A percentile compares a stretch with the other conserved stretches of the same genome.
phyloP scores from a whole-genome alignment of 2,329 filamentous ascomycete genomes.

The Tolypocladium inflatum region DNA sequence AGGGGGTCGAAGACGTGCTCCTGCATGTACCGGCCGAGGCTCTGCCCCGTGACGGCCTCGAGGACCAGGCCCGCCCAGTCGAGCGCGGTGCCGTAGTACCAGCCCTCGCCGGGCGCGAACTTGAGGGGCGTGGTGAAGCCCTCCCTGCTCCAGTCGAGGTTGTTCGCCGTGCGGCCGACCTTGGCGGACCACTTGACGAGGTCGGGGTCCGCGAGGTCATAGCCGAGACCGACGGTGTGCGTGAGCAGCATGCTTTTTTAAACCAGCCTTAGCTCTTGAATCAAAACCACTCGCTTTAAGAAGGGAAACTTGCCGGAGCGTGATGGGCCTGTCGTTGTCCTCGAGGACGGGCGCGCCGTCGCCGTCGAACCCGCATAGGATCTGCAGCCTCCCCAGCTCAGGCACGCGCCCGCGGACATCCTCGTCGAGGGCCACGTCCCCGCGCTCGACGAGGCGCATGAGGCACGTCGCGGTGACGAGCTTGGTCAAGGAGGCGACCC shows the following conservation, averaged over 20 bases:
- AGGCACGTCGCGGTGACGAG: conserved; percentile 26
- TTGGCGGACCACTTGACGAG: conserved; percentile 28
- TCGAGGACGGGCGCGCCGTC: conserved; percentile 26
- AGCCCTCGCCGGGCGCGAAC: conserved; percentile 35
- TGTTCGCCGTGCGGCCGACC: conserved; percentile 20
- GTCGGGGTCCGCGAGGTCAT: conserved; percentile 30
- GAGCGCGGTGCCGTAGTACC: conserved; percentile 35
- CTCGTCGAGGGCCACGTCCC: conserved; percentile 23
- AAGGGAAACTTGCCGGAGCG: conserved; percentile 20
- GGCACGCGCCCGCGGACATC: conserved; percentile 24
- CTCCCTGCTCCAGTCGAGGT: conserved; percentile 21
- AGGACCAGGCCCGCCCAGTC: conserved; percentile 40
- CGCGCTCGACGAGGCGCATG: conserved; percentile 30
- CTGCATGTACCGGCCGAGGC: conserved; percentile 27
- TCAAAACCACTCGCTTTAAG: background rate
- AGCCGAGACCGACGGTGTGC: conserved; percentile 37
- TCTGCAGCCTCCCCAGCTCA: conserved; percentile 21
- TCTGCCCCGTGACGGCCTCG: conserved; percentile 26
- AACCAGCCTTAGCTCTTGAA: background rate
- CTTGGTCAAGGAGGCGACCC: conserved; percentile 33
- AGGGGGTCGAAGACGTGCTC: conserved; percentile 25
- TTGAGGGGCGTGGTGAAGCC: conserved; percentile 32
- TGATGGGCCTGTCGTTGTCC: conserved; percentile 26
- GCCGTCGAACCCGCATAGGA: conserved; percentile 27
- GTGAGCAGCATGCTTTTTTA: conserved; percentile 32